A percentile compares a stretch with the other conserved stretches of the same genome.
These are phyloP conservation scores for Aspergillus sp. DNA, from an alignment of 2,329 filamentous ascomycete species.

Conservation along the genomic window DNA sequence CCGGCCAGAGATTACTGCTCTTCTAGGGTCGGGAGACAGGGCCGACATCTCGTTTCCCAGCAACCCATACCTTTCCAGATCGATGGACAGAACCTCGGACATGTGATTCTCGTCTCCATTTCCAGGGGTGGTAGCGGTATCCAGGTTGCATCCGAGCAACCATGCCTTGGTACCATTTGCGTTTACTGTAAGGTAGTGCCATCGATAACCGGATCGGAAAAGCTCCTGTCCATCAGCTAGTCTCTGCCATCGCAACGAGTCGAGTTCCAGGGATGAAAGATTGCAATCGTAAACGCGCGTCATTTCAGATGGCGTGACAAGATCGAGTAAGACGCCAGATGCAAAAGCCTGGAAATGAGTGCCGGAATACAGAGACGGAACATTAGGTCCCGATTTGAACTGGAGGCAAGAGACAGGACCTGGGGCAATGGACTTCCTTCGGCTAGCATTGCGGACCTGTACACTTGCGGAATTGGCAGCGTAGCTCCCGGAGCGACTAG, in stretches of 20 bases:
- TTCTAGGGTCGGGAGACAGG: slow-evolving; percentile 51
- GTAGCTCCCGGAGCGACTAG: slow-evolving; percentile 54
- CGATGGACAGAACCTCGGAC: slow-evolving; percentile 91
- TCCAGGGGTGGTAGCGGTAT: slow-evolving; percentile 65
- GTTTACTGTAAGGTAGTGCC: slow-evolving; percentile 98
- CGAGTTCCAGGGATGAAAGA: slow-evolving; percentile 82
- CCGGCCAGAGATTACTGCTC: slow-evolving; percentile 54
- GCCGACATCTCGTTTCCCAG: slow-evolving; percentile 72
- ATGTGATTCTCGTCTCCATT: slow-evolving; percentile 84
- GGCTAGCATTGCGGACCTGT: slow-evolving; percentile 55
- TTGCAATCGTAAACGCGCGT: slow-evolving; percentile 87
- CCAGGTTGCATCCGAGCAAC: slow-evolving; percentile 88
- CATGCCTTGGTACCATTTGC: slow-evolving; percentile 94
- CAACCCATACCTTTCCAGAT: slow-evolving; percentile 86
- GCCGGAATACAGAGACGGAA: slow-evolving; percentile 85
- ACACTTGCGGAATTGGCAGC: slow-evolving; percentile 69
- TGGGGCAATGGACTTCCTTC: slow-evolving; percentile 63
- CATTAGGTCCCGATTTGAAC: slow-evolving; percentile 81
- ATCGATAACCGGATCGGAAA: slow-evolving; percentile 87
- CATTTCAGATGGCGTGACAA: slow-evolving; percentile 87
- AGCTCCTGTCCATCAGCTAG: slow-evolving; percentile 92
- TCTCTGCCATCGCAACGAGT: slow-evolving; percentile 88
- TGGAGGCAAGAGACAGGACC: slow-evolving; percentile 87
- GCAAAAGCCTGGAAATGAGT: slow-evolving; percentile 96
- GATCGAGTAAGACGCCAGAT: slow-evolving; percentile 87